Evolutionary conservation across 1,284 basidiomycete species (phyloP), one percentile per base, ranked within the genome.

Genomic region (Puccinia brachypodii): DNA sequence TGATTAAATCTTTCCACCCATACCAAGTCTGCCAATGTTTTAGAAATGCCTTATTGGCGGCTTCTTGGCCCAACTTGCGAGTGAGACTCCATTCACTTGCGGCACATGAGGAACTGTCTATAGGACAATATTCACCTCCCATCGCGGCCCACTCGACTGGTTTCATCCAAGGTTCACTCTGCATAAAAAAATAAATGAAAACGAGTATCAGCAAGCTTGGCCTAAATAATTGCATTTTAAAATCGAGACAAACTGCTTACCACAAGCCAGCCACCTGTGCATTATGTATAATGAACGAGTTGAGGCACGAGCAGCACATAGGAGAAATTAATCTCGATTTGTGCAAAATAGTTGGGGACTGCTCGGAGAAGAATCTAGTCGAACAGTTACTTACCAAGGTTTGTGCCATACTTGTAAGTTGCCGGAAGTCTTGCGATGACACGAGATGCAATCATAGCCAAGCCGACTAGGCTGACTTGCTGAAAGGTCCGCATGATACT

Each of bases 131-230:
- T 84, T 92, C 83, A 3, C 91, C 91, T 36, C 91, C 91, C 91
- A 92, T 92, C 4, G 86, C 86, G 0, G 87, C 77, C 91, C 91
- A 92, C 88, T 90, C 91, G 89, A 83, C 86, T 1, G 91, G 91
- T n/a, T 91, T 86, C 91, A 92, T 92, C 91, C 91, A 92, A 40
- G 91, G 87, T 84, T 92, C 91, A 14, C 69, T 73, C 78, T 81
- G 28, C 25, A 44, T 3, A n/a, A 66, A 9, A 19, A 31, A 50
- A 9, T n/a, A n/a, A n/a, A n/a, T n/a, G n/a, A n/a, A 33, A 33
- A 47, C 16, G 42, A 25, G 13, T 3, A 50, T 38, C 40, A 66
- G 8, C 38, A 44, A 50, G 11, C 31, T 53, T 31, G 11, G 19
- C 7, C 36, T 40, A 0, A 31, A 66, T 1, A 3, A 22, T 33